Conservation (phyloP, 2,329 filamentous ascomycete genomes). For the Alternaria tenuissima region DNA sequence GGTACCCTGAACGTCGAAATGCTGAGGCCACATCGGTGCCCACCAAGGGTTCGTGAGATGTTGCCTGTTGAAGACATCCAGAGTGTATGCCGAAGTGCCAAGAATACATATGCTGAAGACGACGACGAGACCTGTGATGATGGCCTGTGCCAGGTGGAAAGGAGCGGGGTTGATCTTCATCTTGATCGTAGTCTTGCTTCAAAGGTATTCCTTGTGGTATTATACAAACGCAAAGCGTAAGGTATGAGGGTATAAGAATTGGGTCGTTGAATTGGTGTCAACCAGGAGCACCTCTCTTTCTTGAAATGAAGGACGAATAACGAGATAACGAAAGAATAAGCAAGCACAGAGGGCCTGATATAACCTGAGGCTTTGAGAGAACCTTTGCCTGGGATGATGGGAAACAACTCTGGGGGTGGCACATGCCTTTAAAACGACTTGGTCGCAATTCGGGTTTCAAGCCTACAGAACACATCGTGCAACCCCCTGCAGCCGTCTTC, state of each 20-base stretch:
- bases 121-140: constrained; percentile 49
- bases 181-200: constrained; percentile 10
- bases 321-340: constrained; percentile 23
- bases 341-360: constrained; percentile 20
- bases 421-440: constrained; percentile 47
- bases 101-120: constrained; percentile 54
- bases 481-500: constrained; percentile 15
- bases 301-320: constrained; percentile 34
- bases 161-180: constrained; percentile 51
- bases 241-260: constrained; percentile 8
- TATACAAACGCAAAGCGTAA: neutral
- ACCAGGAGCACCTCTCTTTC: constrained; percentile 41
- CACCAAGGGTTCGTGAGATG: constrained; percentile 57
- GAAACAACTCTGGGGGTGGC: constrained; percentile 28
- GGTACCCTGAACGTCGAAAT: constrained; percentile 57
- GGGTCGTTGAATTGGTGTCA: constrained; percentile 25
- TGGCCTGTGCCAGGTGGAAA: constrained; percentile 46
- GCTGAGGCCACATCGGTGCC: constrained; percentile 58
- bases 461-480: constrained; percentile 18
- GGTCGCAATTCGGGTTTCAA: constrained; percentile 44
- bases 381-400: constrained; percentile 26
- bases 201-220: constrained; percentile 2
- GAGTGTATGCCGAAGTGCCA: constrained; percentile 54
- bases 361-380: constrained; percentile 20
- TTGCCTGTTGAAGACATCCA: constrained; percentile 55